These are phyloP conservation scores for Aphanomyces invadans DNA, from an alignment of 352 stramenopile genomes.

Conservation along the genomic window DNA sequence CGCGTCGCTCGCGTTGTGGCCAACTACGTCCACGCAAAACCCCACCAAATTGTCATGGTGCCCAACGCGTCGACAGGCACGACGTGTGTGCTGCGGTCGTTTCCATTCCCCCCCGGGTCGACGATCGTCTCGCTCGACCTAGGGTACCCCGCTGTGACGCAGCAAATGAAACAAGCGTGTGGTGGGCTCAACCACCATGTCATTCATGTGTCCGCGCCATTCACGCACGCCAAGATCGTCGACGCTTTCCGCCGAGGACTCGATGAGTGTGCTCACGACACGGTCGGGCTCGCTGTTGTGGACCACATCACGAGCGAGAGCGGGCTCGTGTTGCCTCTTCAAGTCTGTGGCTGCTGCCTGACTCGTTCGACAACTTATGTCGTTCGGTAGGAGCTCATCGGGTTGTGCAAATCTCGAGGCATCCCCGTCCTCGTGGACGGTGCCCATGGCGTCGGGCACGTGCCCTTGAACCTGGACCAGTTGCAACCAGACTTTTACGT, in stretches of 20 bases:
- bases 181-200: neutral
- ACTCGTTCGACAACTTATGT: neutral
- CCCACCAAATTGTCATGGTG: conserved; percentile 9
- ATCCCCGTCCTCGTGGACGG: conserved; percentile 22
- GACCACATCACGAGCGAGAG: conserved; percentile 23
- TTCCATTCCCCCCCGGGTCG: neutral
- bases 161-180: conserved; percentile 4
- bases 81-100: conserved; percentile 19
- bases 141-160: neutral
- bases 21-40: neutral
- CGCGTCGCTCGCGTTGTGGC: conserved; percentile 2
- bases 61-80: conserved; percentile 18
- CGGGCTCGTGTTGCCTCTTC: conserved; percentile 16
- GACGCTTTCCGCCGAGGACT: neutral
- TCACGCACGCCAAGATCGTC: neutral
- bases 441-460: conserved; percentile 22
- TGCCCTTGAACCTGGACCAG: conserved; percentile 1
- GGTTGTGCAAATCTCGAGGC: conserved; percentile 10
- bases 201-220: neutral
- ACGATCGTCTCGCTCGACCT: conserved; percentile 21
- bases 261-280: neutral
- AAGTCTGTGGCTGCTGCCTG: neutral
- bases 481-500: conserved; percentile 25
- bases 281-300: neutral
- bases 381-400: conserved; percentile 4